phyloP scores from a whole-genome alignment of 192 early-diverging fungal genomes.

The Gigaspora rosea region DNA sequence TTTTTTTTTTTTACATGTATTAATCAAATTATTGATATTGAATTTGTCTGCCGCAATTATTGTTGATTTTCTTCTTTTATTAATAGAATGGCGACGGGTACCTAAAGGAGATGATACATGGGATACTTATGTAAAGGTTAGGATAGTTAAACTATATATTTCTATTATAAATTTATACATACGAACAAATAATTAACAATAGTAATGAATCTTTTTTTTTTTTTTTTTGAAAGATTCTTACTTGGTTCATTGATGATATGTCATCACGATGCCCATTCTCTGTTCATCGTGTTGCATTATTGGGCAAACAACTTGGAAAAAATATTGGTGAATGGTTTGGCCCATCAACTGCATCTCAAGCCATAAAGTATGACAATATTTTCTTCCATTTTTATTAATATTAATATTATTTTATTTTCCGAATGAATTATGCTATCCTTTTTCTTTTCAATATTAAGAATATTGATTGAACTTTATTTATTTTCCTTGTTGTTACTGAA shows the following conservation, averaged over 20 bases:
- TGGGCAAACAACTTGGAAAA: conserved; percentile 83
- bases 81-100: conserved; percentile 52
- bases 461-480: not conserved
- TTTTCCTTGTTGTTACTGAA: not conserved
- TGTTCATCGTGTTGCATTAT: conserved; percentile 87
- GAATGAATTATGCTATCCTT: not conserved
- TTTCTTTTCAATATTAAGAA: not conserved
- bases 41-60: not conserved
- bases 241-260: conserved; percentile 83
- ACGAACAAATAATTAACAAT: not conserved
- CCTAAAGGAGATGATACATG: conserved; percentile 39
- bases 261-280: conserved; percentile 74
- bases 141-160: not conserved
- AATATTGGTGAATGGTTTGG: conserved; percentile 98
- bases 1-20: conserved; percentile 20
- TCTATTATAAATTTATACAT: not conserved
- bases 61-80: not conserved
- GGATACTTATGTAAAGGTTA: conserved; percentile 48
- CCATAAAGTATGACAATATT: conserved; percentile 60
- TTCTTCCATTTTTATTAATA: too few relatives aligned
- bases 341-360: conserved; percentile 82
- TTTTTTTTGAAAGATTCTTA: conserved; percentile 56
- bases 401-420: not conserved
- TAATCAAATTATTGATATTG: not conserved
- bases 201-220: too few relatives aligned